These are phyloP conservation scores for Penicillium flavigenum DNA, from an alignment of 495 filamentous ascomycete species.

Conservation along the genomic window DNA sequence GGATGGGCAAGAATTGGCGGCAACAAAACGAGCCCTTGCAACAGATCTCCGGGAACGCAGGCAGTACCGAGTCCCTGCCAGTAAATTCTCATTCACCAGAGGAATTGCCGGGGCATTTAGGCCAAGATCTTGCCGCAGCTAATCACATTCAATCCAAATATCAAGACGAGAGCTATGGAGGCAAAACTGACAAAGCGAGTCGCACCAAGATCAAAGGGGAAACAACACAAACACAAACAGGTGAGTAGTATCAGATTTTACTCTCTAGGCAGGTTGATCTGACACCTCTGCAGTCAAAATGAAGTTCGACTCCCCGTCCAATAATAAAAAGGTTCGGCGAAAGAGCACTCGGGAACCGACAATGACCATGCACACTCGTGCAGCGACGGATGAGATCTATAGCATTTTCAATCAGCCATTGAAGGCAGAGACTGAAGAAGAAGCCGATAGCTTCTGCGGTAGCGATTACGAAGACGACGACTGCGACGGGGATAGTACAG, in stretches of 20 bases:
- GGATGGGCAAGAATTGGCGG: slow-evolving; percentile 70
- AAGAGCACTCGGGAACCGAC: slow-evolving; percentile 82
- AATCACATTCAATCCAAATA: slow-evolving; percentile 20
- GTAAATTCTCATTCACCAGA: slow-evolving; percentile 20
- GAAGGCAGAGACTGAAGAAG: slow-evolving; percentile 50
- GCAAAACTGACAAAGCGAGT: slow-evolving; percentile 43
- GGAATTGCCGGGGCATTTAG: slow-evolving; percentile 27
- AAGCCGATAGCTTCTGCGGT: slow-evolving; percentile 42
- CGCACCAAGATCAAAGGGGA: slow-evolving; percentile 77
- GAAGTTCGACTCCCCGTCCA: slow-evolving; percentile 83
- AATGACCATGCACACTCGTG: slow-evolving; percentile 94
- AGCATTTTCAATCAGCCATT: slow-evolving; percentile 93
- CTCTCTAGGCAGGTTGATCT: slow-evolving; percentile 22
- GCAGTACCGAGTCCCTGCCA: slow-evolving; percentile 15
- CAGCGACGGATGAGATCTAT: slow-evolving; percentile 96
- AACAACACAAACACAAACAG: slow-evolving; percentile 62
- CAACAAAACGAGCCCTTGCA: slow-evolving; percentile 38
- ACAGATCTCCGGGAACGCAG: slow-evolving; percentile 41
- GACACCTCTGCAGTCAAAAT: slow-evolving; percentile 66
- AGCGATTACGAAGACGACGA: slow-evolving; percentile 69
- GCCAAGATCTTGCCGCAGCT: slow-evolving; percentile 32
- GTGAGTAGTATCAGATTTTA: slow-evolving; percentile 45
- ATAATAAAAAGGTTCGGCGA: slow-evolving; percentile 67
- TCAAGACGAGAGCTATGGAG: slow-evolving; percentile 40
- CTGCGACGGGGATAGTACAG: slow-evolving; percentile 81